Base-by-base conservation (phyloP, 495 filamentous ascomycete genomes). In the Penicillium canescens region DNA sequence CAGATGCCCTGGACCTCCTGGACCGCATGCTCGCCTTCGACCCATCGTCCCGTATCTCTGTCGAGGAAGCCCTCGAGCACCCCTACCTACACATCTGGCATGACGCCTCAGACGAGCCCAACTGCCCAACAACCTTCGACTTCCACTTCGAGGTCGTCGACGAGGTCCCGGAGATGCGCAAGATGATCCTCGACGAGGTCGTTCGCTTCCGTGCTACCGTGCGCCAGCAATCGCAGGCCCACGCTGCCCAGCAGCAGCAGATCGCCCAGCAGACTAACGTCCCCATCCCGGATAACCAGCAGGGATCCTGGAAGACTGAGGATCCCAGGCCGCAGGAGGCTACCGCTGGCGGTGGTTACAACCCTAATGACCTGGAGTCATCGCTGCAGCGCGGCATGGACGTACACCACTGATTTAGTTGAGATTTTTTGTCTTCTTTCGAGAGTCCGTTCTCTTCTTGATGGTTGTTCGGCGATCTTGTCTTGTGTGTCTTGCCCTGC, bases 1-100 rank as follows among this genome's bases (percentile, higher is more conserved):
- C 91, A 3, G 94, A 98, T 60, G 95, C 94, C 13, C 84, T 98
- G 45, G 92, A 97, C 65, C 85, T 98, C 13, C 83, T 98, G 33
- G 90, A 98, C 78, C 84, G 84, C 59, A 98, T 98, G 95, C 83
- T 98, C 3, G 91, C 95, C 12, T 98, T 98, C 69, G 95, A 98
- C 68, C 94, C 94, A 0, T 89, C 89, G 13, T 85, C 84, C 23
- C 90, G 94, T 62, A 90, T 98, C 75, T 87, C 87, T 26, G 94
- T 97, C 54, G 94, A 98, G 70, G 82, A 89, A 62, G 94, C 94
- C 9, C 81, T 98, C 44, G 92, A 97, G 76, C 94, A 98, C 76
- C 89, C 88, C 8, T 98, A 98, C 76, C 81, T 98, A 55, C 80
- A 90, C 62, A 97, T 98, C 79, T 98, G 94, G 94, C 94, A 98